A percentile compares a stretch with the other conserved stretches of the same genome.
phyloP scores from a whole-genome alignment of 345 rosid species.

The Excoecaria cochinchinensis region DNA sequence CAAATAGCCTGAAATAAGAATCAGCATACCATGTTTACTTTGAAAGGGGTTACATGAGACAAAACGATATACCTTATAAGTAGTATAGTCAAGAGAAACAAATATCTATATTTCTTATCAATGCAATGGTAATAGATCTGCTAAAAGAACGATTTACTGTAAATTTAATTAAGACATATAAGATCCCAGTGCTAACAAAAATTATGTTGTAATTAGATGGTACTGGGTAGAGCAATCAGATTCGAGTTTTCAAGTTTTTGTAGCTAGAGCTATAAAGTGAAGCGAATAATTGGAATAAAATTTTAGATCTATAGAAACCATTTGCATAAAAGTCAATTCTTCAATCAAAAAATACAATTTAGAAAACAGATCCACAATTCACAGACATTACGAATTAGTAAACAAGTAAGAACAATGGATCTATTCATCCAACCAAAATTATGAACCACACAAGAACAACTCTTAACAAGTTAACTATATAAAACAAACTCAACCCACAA shows the following conservation, averaged over 20 bases:
- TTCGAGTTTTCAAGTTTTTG: not conserved
- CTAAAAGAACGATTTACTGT: not conserved
- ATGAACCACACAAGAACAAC: not conserved
- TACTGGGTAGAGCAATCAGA: not conserved
- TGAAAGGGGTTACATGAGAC: not conserved
- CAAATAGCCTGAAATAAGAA: conserved; percentile 9
- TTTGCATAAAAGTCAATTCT: not conserved
- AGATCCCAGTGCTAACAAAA: not conserved
- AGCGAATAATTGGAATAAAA: not conserved
- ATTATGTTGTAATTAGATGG: not conserved
- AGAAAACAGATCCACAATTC: not conserved
- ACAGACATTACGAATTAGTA: not conserved
- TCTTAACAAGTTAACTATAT: not conserved
- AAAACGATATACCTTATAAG: not conserved
- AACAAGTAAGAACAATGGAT: not conserved
- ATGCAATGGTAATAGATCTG: not conserved
- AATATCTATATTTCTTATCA: not conserved
- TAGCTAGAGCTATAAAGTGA: not conserved
- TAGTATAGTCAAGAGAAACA: not conserved
- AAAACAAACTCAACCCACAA: not conserved
- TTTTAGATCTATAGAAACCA: not conserved
- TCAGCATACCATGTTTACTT: not conserved
- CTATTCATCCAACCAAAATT: not conserved
- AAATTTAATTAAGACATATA: not conserved
- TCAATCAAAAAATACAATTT: not conserved